Percentiles rank a stretch among this genome's conserved stretches.
Conservation (phyloP, 768 basidiomycete species). For the Auricularia cornea region DNA sequence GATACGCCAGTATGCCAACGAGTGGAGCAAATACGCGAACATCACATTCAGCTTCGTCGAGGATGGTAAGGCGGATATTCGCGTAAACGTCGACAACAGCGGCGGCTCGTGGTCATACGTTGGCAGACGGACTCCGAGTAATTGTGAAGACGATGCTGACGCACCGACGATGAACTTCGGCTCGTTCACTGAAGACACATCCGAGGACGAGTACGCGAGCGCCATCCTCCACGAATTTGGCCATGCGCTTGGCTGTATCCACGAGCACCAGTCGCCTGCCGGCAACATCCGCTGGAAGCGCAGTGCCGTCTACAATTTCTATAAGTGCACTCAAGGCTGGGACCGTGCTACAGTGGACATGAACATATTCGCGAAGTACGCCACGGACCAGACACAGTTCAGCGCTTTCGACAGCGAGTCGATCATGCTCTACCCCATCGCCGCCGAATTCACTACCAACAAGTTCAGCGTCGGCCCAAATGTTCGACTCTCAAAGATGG, state of each 20-base stretch:
- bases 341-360: no score
- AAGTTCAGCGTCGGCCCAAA: neutral
- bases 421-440: constrained; percentile 1
- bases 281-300: neutral
- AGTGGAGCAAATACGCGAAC: no score
- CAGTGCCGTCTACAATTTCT: neutral
- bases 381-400: neutral
- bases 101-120: no score
- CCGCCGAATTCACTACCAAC: neutral
- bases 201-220: neutral
- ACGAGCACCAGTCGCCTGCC: constrained; percentile 22
- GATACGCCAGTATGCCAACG: no score
- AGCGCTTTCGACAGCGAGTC: neutral
- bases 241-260: constrained; percentile 18
- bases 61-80: no score
- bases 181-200: neutral
- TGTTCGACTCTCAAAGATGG: neutral
- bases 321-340: neutral
- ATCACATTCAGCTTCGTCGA: no score
- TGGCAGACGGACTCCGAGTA: no score
- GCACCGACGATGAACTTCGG: neutral
- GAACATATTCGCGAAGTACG: neutral
- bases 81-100: no score
- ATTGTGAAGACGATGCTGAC: no score
- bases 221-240: constrained; percentile 21